These are phyloP conservation scores for Fusarium lyarnte DNA, from an alignment of 2,329 filamentous ascomycete genomes.

Conservation along the genomic window DNA sequence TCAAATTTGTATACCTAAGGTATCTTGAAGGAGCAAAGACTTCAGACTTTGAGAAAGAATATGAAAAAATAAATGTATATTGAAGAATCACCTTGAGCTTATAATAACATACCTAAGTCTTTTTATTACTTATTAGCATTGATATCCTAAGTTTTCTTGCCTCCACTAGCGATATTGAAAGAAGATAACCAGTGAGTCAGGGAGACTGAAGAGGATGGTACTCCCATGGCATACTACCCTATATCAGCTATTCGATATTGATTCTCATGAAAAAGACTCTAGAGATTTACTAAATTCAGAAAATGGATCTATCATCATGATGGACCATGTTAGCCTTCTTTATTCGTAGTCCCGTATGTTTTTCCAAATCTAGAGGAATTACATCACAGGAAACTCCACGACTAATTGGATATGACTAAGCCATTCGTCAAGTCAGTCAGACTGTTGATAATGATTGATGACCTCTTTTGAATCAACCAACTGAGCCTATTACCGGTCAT, in stretches of 20 bases:
- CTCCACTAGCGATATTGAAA: not conserved
- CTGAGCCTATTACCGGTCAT: conserved; percentile 1
- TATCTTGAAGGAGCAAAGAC: not conserved
- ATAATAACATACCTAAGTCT: no score
- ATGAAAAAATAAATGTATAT: not conserved
- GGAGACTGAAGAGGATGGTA: not conserved
- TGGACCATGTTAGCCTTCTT: not conserved
- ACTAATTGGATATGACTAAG: conserved; percentile 20
- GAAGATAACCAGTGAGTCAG: not conserved
- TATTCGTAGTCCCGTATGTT: not conserved
- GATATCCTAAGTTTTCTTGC: not conserved
- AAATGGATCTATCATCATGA: not conserved
- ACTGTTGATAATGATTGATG: not conserved
- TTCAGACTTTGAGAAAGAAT: not conserved
- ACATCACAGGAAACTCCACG: not conserved
- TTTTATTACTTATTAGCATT: not conserved
- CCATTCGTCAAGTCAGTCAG: conserved; percentile 11
- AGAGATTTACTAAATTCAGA: no score
- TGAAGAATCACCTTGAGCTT: not conserved
- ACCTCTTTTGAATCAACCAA: not conserved
- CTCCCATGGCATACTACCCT: conserved; percentile 1
- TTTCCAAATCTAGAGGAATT: not conserved
- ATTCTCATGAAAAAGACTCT: not conserved
- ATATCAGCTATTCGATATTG: not conserved
- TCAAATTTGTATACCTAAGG: not conserved